Base-by-base conservation (phyloP, 2,329 filamentous ascomycete species). In the Verticillium zaregamsianum region DNA sequence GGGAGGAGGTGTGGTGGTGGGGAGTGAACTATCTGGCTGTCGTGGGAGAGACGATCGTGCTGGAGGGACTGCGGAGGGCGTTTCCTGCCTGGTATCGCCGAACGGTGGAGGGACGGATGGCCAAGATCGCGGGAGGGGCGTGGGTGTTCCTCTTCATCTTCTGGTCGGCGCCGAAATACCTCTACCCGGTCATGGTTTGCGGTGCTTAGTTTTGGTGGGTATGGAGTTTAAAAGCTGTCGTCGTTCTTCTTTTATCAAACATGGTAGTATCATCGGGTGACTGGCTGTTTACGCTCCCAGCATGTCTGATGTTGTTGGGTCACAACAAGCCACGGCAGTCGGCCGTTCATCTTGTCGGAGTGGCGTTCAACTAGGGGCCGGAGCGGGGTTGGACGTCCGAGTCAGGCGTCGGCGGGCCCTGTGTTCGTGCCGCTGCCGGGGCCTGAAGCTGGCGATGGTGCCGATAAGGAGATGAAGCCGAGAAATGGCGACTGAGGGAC, bases 1-100 rank as follows among this genome's bases (percentile, higher is more conserved):
- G 59, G 57, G 20, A 17, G 56, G 64, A 66, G 57, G 5, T 66
- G 2, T 35, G 31, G 37, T 54, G 55, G 63, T 66, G 63, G 63
- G 32, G 59, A 31, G n/a, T 31, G 3, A 61, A 65, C 17, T 66
- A 52, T 25, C 6, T 58, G 3, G 59, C 14, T 12, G 57, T 66
- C 25, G 31, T 45, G 11, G 45, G n/a, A 20, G 64, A 66, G 55
- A 61, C 58, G 40, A 55, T 39, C 2, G 55, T 62, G 5, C 32
- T 63, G 28, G 15, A 39, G 35, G 6, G 14, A 6, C 8, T 66
- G 8, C 23, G 14, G 20, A 60, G 40, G 17, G 23, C 3, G 8
- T 57, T 35, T 37, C 64, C 61, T 9, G 37, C 49, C 2, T 60
- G 61, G n/a, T 63, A 64, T 37, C 5, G 55, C 6, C 33, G 17